phyloP scores from a whole-genome alignment of 306 rosid genomes.

The Trifolium dubium region DNA sequence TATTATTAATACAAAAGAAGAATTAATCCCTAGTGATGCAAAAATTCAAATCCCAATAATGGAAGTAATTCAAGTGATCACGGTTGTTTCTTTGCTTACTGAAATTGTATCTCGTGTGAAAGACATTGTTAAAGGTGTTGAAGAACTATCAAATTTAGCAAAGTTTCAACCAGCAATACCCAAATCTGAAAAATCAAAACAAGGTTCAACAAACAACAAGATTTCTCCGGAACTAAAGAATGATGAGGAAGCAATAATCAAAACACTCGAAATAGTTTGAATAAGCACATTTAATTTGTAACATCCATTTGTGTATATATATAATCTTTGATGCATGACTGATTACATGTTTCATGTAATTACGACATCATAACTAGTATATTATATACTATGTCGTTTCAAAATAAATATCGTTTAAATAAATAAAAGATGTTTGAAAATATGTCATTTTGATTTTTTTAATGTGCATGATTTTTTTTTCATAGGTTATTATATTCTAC shows the following conservation, averaged over 20 bases:
- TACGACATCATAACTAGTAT: not conserved
- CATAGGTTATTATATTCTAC: no score
- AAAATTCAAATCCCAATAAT: slow-evolving; percentile 44
- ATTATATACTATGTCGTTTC: no score
- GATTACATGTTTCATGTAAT: not conserved
- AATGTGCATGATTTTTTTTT: no score
- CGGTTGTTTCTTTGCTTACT: slow-evolving; percentile 60
- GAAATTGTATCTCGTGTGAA: slow-evolving; percentile 66
- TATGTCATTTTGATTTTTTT: no score
- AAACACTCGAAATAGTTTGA: not conserved
- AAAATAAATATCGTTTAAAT: no score
- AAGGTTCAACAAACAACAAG: slow-evolving; percentile 11
- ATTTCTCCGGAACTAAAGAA: slow-evolving; percentile 15
- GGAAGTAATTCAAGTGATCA: slow-evolving; percentile 66
- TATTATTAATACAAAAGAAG: slow-evolving; percentile 1
- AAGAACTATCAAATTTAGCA: slow-evolving; percentile 61
- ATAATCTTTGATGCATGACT: not conserved
- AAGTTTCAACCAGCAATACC: slow-evolving; percentile 8
- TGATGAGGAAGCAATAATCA: slow-evolving; percentile 18
- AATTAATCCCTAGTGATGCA: not conserved
- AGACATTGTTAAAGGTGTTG: slow-evolving; percentile 60
- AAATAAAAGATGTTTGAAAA: no score
- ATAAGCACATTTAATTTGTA: no score
- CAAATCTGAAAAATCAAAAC: slow-evolving; percentile 36
- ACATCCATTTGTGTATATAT: not conserved